Evolutionary conservation across 148 eudicot genomes (phyloP).

Genomic region (Oxyria digyna): DNA sequence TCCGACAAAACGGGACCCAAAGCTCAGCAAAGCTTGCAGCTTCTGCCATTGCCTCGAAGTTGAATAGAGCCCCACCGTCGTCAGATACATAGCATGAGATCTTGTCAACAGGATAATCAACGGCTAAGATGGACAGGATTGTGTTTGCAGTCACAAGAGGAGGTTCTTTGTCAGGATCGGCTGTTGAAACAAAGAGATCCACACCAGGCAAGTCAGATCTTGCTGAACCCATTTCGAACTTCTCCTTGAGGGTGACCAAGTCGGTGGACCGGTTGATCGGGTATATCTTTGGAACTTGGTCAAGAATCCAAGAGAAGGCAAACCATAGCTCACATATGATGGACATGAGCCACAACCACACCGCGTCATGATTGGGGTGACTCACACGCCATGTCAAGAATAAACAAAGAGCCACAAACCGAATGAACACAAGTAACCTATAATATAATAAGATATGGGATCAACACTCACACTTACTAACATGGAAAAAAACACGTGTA

Average conservation of each 20-base stretch:
- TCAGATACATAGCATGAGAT: constrained; percentile 10
- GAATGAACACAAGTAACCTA: constrained; percentile 5
- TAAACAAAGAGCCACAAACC: neutral
- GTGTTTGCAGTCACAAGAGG: constrained; percentile 12
- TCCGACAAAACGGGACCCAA: constrained; percentile 10
- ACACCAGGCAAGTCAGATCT: constrained; percentile 4
- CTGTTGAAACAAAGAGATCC: constrained; percentile 11
- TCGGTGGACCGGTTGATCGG: neutral
- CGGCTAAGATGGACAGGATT: constrained; percentile 9
- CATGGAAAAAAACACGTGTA: no score
- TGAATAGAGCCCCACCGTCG: constrained; percentile 7
- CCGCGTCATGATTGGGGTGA: constrained; percentile 3
- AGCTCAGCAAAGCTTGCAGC: constrained; percentile 9
- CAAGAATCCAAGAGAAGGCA: constrained; percentile 8
- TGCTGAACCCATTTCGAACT: neutral
- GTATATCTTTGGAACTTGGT: constrained; percentile 7
- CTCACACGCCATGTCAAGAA: neutral
- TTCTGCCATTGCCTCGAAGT: constrained; percentile 10
- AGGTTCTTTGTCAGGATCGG: constrained; percentile 11
- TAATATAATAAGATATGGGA: neutral
- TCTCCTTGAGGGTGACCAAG: neutral
- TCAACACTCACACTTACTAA: no score
- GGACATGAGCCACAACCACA: constrained; percentile 11
- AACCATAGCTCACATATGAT: constrained; percentile 9
- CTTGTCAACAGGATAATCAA: constrained; percentile 12